phyloP scores from a whole-genome alignment of 192 early-diverging fungal species.

The Podila epicladia region DNA sequence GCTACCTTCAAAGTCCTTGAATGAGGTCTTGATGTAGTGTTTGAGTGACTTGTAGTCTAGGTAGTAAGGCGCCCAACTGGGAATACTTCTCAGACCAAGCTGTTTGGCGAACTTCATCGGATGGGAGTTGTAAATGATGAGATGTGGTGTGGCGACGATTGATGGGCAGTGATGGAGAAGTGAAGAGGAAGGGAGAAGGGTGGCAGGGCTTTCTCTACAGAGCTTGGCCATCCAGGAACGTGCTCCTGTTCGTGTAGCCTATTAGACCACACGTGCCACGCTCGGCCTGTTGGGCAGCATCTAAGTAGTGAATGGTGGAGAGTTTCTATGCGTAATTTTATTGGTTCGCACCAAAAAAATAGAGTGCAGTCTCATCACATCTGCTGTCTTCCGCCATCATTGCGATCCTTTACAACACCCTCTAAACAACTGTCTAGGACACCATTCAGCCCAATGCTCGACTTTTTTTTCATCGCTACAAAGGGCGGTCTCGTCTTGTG shows the following conservation, averaged over 20 bases:
- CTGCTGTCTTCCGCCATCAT: not conserved
- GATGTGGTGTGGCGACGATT: not conserved
- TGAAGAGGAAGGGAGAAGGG: not conserved
- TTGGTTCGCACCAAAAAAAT: too few species aligned
- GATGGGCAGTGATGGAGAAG: not conserved
- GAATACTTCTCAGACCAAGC: conserved; percentile 59
- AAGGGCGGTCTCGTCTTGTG: conserved; percentile 91
- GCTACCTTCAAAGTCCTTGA: conserved; percentile 34
- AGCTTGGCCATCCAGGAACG: not conserved
- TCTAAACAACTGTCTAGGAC: too few species aligned
- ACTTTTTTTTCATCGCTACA: conserved; percentile 84
- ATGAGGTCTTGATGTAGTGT: conserved; percentile 51
- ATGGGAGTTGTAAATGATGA: not conserved
- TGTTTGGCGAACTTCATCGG: conserved; percentile 69
- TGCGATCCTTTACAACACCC: too few species aligned
- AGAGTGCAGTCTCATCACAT: not conserved
- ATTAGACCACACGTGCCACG: too few species aligned
- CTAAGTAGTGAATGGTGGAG: too few species aligned
- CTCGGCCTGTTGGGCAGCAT: too few species aligned
- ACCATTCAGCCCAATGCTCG: conserved; percentile 71
- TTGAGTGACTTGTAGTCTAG: conserved; percentile 65
- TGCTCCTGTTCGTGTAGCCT: not conserved
- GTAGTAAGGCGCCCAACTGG: conserved; percentile 62
- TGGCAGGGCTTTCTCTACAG: not conserved
- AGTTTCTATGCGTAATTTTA: too few species aligned